phyloP scores from a whole-genome alignment of 495 filamentous ascomycete species.

The Penicillium robsamsonii region DNA sequence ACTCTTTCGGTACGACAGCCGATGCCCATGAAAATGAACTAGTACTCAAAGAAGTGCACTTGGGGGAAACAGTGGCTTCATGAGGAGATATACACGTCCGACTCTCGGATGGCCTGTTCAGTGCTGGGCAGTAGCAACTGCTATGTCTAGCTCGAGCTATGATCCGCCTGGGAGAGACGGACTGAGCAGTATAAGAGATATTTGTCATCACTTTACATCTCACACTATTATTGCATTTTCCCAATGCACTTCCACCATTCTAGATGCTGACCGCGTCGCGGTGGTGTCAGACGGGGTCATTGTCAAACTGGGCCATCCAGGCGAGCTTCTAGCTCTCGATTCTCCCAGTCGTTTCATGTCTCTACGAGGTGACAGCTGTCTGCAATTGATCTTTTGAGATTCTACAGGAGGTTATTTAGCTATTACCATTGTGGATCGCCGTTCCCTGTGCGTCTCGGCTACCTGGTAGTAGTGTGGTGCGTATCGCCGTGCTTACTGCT shows the following conservation, averaged over 20 bases:
- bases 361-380: too few relatives aligned
- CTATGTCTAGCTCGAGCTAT: conserved; percentile 54
- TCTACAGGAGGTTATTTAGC: too few relatives aligned
- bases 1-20: not conserved
- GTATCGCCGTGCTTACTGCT: too few relatives aligned
- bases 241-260: conserved; percentile 46
- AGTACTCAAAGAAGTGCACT: conserved; percentile 14
- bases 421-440: too few relatives aligned
- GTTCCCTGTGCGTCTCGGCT: too few relatives aligned
- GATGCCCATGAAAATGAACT: not conserved
- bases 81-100: conserved; percentile 42
- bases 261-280: conserved; percentile 47
- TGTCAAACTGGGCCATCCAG: conserved; percentile 28
- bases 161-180: conserved; percentile 40
- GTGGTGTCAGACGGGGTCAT: conserved; percentile 41
- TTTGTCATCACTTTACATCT: conserved; percentile 39
- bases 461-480: too few relatives aligned
- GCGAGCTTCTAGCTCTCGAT: too few relatives aligned
- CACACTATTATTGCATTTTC: conserved; percentile 50
- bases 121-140: conserved; percentile 55
- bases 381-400: too few relatives aligned
- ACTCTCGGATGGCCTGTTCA: conserved; percentile 36
- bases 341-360: too few relatives aligned
- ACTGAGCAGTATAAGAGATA: conserved; percentile 44
- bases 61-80: conserved; percentile 37